Percentiles rank a stretch among this genome's conserved stretches.
These are phyloP conservation scores for Botrytis elliptica DNA, from an alignment of 2,329 filamentous ascomycete species.

Conservation along the genomic window DNA sequence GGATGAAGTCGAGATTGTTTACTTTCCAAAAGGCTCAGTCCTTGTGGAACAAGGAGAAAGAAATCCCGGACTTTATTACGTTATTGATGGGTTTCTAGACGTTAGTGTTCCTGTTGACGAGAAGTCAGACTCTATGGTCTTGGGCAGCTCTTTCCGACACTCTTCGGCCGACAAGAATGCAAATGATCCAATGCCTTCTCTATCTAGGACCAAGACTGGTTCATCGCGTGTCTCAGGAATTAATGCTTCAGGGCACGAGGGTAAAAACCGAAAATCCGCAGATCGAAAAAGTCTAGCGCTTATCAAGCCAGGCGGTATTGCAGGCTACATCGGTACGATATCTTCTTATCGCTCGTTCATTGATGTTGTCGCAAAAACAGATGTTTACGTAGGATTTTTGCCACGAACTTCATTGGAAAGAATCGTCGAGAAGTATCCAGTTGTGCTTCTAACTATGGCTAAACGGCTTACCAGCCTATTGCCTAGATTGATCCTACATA, in stretches of 20 bases:
- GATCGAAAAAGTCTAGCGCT: conserved; percentile 76
- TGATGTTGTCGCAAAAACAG: conserved; percentile 94
- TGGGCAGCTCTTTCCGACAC: conserved; percentile 33
- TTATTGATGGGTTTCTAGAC: conserved; percentile 94
- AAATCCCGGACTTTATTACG: conserved; percentile 96
- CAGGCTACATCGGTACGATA: conserved; percentile 90
- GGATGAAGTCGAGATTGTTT: conserved; percentile 94
- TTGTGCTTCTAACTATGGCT: conserved; percentile 91
- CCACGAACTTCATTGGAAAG: conserved; percentile 82
- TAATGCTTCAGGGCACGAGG: conserved; percentile 31
- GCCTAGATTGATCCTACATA: conserved; percentile 87
- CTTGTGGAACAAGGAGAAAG: conserved; percentile 95
- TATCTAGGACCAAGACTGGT: conserved; percentile 46
- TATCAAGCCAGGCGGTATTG: conserved; percentile 90
- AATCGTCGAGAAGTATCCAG: conserved; percentile 89
- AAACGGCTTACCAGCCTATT: conserved; percentile 89
- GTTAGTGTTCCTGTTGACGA: conserved; percentile 74
- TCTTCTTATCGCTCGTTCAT: conserved; percentile 96
- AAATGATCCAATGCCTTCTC: conserved; percentile 45
- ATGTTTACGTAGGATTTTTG: conserved; percentile 95
- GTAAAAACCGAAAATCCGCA: conserved; percentile 45
- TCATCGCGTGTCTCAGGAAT: conserved; percentile 40
- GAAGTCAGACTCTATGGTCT: conserved; percentile 34
- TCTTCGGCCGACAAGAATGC: conserved; percentile 27
- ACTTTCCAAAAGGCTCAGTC: conserved; percentile 91